A percentile compares a stretch with the other conserved stretches of the same genome.
Evolutionary conservation across 2,329 filamentous ascomycete genomes (phyloP).

Genomic region (Stachybotrys elegans): DNA sequence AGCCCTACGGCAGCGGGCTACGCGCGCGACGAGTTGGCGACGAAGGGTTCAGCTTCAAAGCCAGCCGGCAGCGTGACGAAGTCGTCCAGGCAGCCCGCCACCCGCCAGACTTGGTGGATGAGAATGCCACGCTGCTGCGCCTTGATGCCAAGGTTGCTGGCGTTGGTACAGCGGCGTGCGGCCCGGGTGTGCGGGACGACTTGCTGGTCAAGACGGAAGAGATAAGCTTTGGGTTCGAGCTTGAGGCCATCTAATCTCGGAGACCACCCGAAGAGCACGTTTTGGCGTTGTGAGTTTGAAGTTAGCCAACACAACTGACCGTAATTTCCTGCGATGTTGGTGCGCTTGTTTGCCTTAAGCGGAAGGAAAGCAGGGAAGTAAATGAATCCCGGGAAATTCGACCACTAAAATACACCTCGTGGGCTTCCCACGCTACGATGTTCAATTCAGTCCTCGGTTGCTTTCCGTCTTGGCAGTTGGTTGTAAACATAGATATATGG

Average conservation of each 20-base stretch:
- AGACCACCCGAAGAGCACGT: no score
- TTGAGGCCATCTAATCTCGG: constrained; percentile 22
- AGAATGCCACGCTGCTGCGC: constrained; percentile 37
- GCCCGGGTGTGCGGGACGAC: constrained; percentile 41
- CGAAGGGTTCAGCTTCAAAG: constrained; percentile 46
- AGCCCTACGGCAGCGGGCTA: constrained; percentile 11
- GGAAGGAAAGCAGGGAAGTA: no score
- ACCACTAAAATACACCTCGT: no score
- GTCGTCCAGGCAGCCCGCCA: constrained; percentile 56
- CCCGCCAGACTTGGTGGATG: constrained; percentile 54
- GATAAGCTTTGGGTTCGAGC: constrained; percentile 34
- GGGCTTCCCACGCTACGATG: no score
- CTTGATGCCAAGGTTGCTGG: constrained; percentile 43
- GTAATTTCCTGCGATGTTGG: no score
- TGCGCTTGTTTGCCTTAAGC: no score
- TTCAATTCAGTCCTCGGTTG: no score
- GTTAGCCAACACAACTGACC: no score
- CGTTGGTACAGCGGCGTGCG: constrained; percentile 44
- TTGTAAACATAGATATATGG: no score
- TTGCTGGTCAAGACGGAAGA: constrained; percentile 35
- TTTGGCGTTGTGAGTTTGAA: no score
- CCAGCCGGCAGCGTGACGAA: constrained; percentile 44
- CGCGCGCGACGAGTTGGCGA: constrained; percentile 13
- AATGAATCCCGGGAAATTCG: no score
- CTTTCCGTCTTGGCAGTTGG: no score